Percentiles rank a stretch among this genome's conserved stretches.
These are phyloP conservation scores for Trematosphaeria pertusa DNA, from an alignment of 2,329 filamentous ascomycete species.

Conservation along the genomic window DNA sequence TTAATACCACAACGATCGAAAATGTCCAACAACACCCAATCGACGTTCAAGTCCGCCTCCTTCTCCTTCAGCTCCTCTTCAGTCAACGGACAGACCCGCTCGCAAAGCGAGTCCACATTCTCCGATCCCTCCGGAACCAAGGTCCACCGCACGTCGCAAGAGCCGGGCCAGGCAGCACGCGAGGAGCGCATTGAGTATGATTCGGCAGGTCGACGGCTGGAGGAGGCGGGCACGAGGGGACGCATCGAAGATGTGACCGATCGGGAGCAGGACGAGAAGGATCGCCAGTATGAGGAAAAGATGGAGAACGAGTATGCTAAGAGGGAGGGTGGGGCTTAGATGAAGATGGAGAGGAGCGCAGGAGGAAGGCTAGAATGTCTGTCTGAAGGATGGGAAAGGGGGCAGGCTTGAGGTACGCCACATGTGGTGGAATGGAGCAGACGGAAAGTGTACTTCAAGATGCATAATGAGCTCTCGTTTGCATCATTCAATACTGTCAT, in stretches of 20 bases:
- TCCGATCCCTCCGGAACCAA: constrained; percentile 38
- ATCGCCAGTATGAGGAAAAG: constrained; percentile 48
- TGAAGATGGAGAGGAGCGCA: too few species aligned
- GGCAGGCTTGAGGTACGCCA: too few species aligned
- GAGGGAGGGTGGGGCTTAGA: constrained; percentile 51
- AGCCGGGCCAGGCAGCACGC: constrained; percentile 31
- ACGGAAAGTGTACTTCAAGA: too few species aligned
- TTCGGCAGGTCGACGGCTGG: constrained; percentile 24
- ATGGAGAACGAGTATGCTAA: constrained; percentile 56
- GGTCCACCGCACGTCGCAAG: constrained; percentile 32
- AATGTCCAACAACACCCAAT: constrained; percentile 19
- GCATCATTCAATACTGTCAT: too few species aligned
- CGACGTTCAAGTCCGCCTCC: constrained; percentile 35
- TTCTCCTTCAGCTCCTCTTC: constrained; percentile 31
- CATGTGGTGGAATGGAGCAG: too few species aligned
- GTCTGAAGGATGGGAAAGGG: too few species aligned
- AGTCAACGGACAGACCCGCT: constrained; percentile 38
- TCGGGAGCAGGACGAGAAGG: constrained; percentile 41
- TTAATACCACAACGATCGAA: constrained; percentile 4
- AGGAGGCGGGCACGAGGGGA: constrained; percentile 11
- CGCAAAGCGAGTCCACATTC: constrained; percentile 30
- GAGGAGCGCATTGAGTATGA: constrained; percentile 38
- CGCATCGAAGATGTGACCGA: constrained; percentile 45
- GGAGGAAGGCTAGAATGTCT: too few species aligned
- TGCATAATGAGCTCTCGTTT: too few species aligned